Evolutionary conservation across 768 basidiomycete species (phyloP).

Genomic region (Boletus speciosus): DNA sequence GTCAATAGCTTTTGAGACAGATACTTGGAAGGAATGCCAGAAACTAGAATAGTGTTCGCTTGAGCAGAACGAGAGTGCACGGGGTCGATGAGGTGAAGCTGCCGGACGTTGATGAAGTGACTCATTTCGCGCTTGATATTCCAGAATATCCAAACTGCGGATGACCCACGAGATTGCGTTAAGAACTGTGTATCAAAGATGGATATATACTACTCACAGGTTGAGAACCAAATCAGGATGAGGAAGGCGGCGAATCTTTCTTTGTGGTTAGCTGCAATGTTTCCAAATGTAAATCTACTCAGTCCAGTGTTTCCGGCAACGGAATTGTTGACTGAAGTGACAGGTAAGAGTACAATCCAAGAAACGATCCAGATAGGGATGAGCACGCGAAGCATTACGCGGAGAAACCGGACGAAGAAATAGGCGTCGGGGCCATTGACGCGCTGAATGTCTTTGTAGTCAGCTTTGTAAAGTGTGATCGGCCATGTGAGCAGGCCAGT

Average conservation of each 20-base stretch:
- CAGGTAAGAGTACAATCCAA: slow-evolving; percentile 81
- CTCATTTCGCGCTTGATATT: slow-evolving; percentile 78
- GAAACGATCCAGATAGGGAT: slow-evolving; percentile 90
- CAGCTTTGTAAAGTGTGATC: slow-evolving; percentile 53
- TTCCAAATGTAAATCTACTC: slow-evolving; percentile 78
- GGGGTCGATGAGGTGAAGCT: slow-evolving; percentile 74
- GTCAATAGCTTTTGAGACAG: slow-evolving; percentile 66
- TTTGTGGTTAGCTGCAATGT: slow-evolving; percentile 51
- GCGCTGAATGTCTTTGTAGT: slow-evolving; percentile 58
- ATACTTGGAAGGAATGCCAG: slow-evolving; percentile 79
- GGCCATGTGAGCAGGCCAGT: slow-evolving; percentile 62
- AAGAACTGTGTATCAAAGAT: neutral
- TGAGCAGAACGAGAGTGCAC: slow-evolving; percentile 74
- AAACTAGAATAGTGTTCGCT: slow-evolving; percentile 87
- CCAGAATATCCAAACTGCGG: slow-evolving; percentile 78
- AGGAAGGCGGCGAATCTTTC: slow-evolving; percentile 75
- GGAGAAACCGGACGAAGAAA: slow-evolving; percentile 86
- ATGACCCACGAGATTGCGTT: neutral
- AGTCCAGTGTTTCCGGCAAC: slow-evolving; percentile 51
- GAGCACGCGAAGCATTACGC: slow-evolving; percentile 79
- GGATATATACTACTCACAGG: slow-evolving; percentile 48
- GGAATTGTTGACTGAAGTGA: slow-evolving; percentile 54
- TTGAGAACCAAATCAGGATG: slow-evolving; percentile 72
- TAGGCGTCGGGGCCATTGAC: slow-evolving; percentile 89
- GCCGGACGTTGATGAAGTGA: slow-evolving; percentile 76